phyloP scores from a whole-genome alignment of 805 yeast genomes.

The Ogataea trehaloabstinens region DNA sequence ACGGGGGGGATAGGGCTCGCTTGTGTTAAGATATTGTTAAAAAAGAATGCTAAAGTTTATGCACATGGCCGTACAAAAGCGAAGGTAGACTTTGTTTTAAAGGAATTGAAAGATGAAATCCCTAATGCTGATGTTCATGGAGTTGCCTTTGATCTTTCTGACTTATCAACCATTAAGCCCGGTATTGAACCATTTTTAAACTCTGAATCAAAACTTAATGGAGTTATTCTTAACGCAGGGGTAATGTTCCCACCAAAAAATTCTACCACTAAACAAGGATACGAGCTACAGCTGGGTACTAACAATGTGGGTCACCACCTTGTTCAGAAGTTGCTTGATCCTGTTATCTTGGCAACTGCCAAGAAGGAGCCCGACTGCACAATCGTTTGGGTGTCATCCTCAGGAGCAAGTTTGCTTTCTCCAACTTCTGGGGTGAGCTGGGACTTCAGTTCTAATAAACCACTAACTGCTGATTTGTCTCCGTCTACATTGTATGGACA shows the following conservation, averaged over 20 bases:
- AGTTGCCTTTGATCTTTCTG: conserved; percentile 37
- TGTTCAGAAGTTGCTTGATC: conserved; percentile 35
- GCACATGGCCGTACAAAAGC: conserved; percentile 2
- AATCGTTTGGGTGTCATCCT: conserved; percentile 45
- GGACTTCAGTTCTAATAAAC: conserved; percentile 5
- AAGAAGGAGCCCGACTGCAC: conserved; percentile 26
- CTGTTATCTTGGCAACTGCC: conserved; percentile 36
- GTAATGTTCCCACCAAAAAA: conserved; percentile 40
- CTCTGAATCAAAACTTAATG: conserved; percentile 31
- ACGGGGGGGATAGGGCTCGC: conserved; percentile 38
- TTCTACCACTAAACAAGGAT: conserved; percentile 40
- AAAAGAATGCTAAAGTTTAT: conserved; percentile 35
- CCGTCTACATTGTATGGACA: conserved; percentile 2
- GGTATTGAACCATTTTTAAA: conserved; percentile 21
- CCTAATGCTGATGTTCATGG: conserved; percentile 32
- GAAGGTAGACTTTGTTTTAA: conserved; percentile 31
- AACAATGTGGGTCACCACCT: conserved; percentile 32
- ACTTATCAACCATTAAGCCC: conserved; percentile 39
- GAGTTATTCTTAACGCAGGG: conserved; percentile 45
- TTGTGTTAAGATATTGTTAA: conserved; percentile 39
- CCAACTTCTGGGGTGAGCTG: conserved; percentile 19
- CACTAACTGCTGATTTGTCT: conserved; percentile 1
- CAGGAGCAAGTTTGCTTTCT: conserved; percentile 30
- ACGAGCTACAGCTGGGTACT: conserved; percentile 45
- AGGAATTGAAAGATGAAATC: conserved; percentile 34